A percentile compares a stretch with the other conserved stretches of the same genome.
Evolutionary conservation across 352 stramenopile genomes (phyloP).

Genomic region (Pythium sp.): DNA sequence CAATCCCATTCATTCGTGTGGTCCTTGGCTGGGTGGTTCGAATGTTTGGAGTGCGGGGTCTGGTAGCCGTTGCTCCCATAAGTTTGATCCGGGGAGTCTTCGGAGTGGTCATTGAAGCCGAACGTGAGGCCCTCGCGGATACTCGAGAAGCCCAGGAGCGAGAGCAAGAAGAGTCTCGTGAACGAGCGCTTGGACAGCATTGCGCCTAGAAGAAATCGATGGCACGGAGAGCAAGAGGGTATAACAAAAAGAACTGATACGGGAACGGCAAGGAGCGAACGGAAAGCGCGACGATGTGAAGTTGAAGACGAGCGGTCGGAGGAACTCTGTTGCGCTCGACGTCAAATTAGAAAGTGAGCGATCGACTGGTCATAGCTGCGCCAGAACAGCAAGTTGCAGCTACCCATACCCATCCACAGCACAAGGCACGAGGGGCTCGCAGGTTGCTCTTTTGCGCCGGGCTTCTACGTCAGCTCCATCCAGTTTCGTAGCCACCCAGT

Average conservation of each 20-base stretch:
- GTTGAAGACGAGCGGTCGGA: background rate
- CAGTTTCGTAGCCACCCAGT: background rate
- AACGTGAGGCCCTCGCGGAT: background rate
- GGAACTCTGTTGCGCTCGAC: background rate
- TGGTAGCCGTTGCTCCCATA: background rate
- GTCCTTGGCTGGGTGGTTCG: background rate
- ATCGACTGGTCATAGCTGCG: background rate
- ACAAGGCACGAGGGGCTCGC: background rate
- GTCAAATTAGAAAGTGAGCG: conserved; percentile 7
- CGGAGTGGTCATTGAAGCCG: background rate
- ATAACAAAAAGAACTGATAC: background rate
- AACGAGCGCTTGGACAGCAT: conserved; percentile 9
- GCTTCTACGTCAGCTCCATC: background rate
- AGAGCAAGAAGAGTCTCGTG: conserved; percentile 9
- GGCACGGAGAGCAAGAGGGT: background rate
- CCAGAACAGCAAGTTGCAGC: background rate
- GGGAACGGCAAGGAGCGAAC: background rate
- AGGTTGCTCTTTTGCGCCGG: background rate
- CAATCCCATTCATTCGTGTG: background rate
- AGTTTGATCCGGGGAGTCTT: background rate
- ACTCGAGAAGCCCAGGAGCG: conserved; percentile 2
- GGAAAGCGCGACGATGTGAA: background rate
- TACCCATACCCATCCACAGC: background rate
- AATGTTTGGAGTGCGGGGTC: background rate
- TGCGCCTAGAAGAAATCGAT: background rate